phyloP scores from a whole-genome alignment of 1,284 basidiomycete genomes.

The Thelephora terrestris region DNA sequence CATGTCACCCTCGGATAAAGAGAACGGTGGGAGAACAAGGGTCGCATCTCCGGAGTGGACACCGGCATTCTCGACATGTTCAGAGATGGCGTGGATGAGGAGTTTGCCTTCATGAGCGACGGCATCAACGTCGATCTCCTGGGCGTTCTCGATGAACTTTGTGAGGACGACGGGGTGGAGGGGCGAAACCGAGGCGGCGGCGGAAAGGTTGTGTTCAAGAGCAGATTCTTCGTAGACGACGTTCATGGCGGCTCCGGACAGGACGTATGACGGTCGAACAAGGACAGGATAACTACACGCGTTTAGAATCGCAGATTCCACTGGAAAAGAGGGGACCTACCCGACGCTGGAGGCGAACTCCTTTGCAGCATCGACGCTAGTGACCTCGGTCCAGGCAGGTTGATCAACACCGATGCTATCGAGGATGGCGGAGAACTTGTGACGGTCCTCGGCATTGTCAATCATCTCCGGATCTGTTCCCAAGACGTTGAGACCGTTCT shows the following conservation, averaged over 20 bases:
- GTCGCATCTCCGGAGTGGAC: conserved; percentile 99
- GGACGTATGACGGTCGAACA: conserved; percentile 94
- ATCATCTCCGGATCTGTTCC: conserved; percentile 95
- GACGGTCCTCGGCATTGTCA: conserved; percentile 96
- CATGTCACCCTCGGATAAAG: conserved; percentile 70
- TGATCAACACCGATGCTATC: conserved; percentile 96
- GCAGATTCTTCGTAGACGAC: conserved; percentile 90
- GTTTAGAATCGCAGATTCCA: conserved; percentile 10
- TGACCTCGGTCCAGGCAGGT: conserved; percentile 92
- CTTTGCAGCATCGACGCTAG: conserved; percentile 84
- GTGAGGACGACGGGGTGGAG: conserved; percentile 97
- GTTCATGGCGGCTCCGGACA: conserved; percentile 99
- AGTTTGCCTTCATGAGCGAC: conserved; percentile 92
- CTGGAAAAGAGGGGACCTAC: conserved; percentile 27
- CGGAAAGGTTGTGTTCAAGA: conserved; percentile 88
- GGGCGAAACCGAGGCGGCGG: conserved; percentile 92
- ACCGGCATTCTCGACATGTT: conserved; percentile 98
- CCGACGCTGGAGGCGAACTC: conserved; percentile 82
- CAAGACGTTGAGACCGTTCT: conserved; percentile 85
- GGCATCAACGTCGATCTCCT: conserved; percentile 98
- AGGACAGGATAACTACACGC: conserved; percentile 79
- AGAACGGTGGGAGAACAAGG: conserved; percentile 94
- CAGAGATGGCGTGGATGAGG: conserved; percentile 93
- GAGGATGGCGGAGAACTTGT: conserved; percentile 97
- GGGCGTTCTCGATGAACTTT: conserved; percentile 96